Conservation (phyloP, 2,329 filamentous ascomycete species). For the Aureobasidium namibiae region DNA sequence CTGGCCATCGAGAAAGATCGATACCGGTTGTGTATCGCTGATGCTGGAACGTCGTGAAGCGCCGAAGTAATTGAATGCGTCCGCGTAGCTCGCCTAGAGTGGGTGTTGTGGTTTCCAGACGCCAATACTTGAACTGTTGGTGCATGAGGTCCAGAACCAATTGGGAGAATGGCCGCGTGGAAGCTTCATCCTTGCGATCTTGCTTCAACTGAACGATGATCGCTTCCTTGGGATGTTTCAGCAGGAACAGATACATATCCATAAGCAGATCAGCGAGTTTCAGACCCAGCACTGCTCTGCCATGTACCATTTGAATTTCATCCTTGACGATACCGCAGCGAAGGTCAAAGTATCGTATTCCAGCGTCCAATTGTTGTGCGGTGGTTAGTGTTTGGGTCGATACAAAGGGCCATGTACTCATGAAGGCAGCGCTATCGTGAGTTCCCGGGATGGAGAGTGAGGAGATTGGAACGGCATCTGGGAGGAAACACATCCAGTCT, state of each 20-base stretch:
- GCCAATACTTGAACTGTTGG: constrained; percentile 23
- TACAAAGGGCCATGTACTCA: constrained; percentile 27
- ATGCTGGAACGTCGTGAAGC: constrained; percentile 19
- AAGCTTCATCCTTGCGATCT: constrained; percentile 25
- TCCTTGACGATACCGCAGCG: constrained; percentile 27
- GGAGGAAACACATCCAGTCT: constrained; percentile 23
- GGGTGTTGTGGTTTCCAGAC: constrained; percentile 27
- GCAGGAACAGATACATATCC: constrained; percentile 24
- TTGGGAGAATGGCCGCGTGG: constrained; percentile 29
- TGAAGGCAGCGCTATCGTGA: constrained; percentile 29
- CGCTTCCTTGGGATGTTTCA: constrained; percentile 23
- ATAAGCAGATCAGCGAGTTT: constrained; percentile 22
- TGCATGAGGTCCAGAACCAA: constrained; percentile 26
- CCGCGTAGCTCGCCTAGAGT: constrained; percentile 26
- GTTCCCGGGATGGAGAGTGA: constrained; percentile 28
- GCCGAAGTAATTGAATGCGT: constrained; percentile 29
- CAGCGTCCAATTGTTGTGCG: constrained; percentile 24
- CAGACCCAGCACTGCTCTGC: constrained; percentile 23
- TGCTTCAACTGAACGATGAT: constrained; percentile 29
- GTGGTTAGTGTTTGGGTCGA: constrained; percentile 26
- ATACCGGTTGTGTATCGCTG: constrained; percentile 23
- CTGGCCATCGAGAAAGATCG: constrained; percentile 27
- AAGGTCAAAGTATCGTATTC: constrained; percentile 30
- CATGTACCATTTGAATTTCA: constrained; percentile 29
- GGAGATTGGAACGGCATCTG: constrained; percentile 21